Conservation (phyloP, 2,329 filamentous ascomycete genomes). For the Trichoderma sp. region DNA sequence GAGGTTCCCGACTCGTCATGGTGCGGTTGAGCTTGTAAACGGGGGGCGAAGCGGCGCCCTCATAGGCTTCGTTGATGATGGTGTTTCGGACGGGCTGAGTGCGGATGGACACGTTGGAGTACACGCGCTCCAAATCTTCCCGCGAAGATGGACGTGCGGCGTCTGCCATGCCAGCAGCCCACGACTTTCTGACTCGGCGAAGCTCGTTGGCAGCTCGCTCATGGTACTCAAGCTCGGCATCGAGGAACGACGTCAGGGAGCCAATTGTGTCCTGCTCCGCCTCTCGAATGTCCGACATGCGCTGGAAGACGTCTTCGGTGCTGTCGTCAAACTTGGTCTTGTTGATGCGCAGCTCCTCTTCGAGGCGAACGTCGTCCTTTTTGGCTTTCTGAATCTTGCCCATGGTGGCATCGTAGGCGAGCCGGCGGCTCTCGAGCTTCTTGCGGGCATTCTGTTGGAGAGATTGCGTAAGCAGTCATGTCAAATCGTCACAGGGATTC, state of each 20-base stretch:
- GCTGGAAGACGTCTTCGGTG: slow-evolving; percentile 83
- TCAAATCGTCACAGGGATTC: neutral
- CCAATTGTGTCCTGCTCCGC: slow-evolving; percentile 79
- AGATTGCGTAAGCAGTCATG: slow-evolving; percentile 5
- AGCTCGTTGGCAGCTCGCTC: slow-evolving; percentile 88
- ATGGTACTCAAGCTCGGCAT: slow-evolving; percentile 87
- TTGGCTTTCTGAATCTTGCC: slow-evolving; percentile 92
- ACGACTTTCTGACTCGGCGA: slow-evolving; percentile 52
- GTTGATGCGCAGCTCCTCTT: slow-evolving; percentile 87
- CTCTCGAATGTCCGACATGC: slow-evolving; percentile 97
- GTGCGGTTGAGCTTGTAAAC: slow-evolving; percentile 34
- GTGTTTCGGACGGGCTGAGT: slow-evolving; percentile 15
- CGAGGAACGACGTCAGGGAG: slow-evolving; percentile 79
- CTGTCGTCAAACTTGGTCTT: slow-evolving; percentile 97
- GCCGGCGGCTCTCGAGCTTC: slow-evolving; percentile 86
- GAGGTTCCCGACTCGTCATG: slow-evolving; percentile 25
- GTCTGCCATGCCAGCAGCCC: slow-evolving; percentile 36
- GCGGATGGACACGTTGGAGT: slow-evolving; percentile 47
- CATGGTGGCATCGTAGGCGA: slow-evolving; percentile 88
- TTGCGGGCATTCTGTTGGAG: slow-evolving; percentile 69
- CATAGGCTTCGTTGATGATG: slow-evolving; percentile 2
- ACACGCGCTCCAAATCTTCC: slow-evolving; percentile 29
- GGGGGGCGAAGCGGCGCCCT: slow-evolving; percentile 42
- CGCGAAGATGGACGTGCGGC: slow-evolving; percentile 39
- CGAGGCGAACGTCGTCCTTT: slow-evolving; percentile 88